A percentile compares a stretch with the other conserved stretches of the same genome.
These are phyloP conservation scores for Fusarium nanum DNA, from an alignment of 2,329 filamentous ascomycete species.

Conservation along the genomic window DNA sequence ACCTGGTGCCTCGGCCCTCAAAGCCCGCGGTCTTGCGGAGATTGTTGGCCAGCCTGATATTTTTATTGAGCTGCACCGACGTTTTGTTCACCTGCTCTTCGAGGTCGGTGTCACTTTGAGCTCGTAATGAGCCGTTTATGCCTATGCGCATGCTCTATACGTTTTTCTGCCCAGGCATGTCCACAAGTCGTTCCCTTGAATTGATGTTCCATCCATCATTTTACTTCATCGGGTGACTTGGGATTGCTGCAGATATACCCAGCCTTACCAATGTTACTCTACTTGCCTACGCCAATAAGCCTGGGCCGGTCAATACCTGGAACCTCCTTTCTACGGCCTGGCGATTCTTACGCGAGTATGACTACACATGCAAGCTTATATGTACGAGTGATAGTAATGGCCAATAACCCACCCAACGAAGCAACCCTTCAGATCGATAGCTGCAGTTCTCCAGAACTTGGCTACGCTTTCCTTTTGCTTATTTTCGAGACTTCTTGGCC, in stretches of 20 bases:
- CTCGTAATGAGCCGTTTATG: constrained; percentile 53
- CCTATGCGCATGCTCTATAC: constrained; percentile 44
- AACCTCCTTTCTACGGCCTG: constrained; percentile 10
- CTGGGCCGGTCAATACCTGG: constrained; percentile 12
- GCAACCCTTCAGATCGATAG: constrained; percentile 26
- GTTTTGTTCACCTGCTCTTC: constrained; percentile 71
- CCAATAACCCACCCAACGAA: constrained; percentile 28
- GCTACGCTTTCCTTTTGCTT: background rate
- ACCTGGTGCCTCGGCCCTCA: constrained; percentile 66
- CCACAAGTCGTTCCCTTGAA: constrained; percentile 4
- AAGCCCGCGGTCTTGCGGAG: constrained; percentile 72
- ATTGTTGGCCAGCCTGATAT: constrained; percentile 75
- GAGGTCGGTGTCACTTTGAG: constrained; percentile 68
- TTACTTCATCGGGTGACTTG: constrained; percentile 11
- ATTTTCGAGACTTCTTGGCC: constrained; percentile 23
- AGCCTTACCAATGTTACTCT: constrained; percentile 30
- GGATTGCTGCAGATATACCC: constrained; percentile 28
- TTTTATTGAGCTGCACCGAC: constrained; percentile 73
- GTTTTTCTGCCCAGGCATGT: constrained; percentile 41
- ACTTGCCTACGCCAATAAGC: constrained; percentile 11
- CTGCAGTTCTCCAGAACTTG: constrained; percentile 11
- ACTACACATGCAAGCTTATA: constrained; percentile 14
- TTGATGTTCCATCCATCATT: background rate
- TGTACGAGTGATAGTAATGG: constrained; percentile 30
- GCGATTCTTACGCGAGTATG: constrained; percentile 21